Percentiles rank a stretch among this genome's conserved stretches.
phyloP scores from a whole-genome alignment of 2,329 filamentous ascomycete species.

The Xylariaceae sp. region DNA sequence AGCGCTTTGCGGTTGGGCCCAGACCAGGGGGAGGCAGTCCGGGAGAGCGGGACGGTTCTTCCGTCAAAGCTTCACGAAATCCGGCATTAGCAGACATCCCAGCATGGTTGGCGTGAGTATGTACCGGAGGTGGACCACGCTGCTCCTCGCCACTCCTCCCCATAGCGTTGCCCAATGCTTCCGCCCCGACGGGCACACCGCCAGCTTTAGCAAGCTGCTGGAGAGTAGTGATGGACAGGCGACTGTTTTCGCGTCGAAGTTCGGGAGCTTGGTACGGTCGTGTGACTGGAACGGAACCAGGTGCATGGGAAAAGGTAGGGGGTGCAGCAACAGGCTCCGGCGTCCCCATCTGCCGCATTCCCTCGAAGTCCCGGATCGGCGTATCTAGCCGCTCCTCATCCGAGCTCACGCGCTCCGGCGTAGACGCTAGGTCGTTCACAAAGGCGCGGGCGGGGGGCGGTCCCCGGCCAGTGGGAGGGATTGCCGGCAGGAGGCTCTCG shows the following conservation, averaged over 20 bases:
- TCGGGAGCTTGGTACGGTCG: constrained; percentile 70
- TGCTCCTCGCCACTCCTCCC: constrained; percentile 27
- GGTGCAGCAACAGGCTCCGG: constrained; percentile 72
- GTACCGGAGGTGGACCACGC: constrained; percentile 39
- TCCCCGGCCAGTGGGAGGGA: constrained; percentile 25
- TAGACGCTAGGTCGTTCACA: constrained; percentile 35
- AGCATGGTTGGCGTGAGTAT: constrained; percentile 40
- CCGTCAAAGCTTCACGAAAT: constrained; percentile 46
- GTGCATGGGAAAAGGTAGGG: constrained; percentile 70
- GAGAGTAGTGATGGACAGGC: constrained; percentile 75
- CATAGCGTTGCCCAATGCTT: constrained; percentile 20
- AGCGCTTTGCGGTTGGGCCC: constrained; percentile 32
- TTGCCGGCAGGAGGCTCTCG: constrained; percentile 18
- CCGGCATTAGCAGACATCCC: constrained; percentile 48
- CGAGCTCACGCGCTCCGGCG: constrained; percentile 48
- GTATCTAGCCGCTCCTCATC: constrained; percentile 42
- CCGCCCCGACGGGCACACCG: constrained; percentile 35
- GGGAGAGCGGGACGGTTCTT: constrained; percentile 26
- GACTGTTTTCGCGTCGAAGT: constrained; percentile 71
- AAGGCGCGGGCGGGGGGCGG: constrained; percentile 32
- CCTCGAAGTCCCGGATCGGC: constrained; percentile 44
- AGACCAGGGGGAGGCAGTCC: constrained; percentile 34
- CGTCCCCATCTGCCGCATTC: constrained; percentile 49
- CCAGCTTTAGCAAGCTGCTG: constrained; percentile 69
- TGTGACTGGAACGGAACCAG: constrained; percentile 61